Percentiles rank a stretch among this genome's conserved stretches.
Conservation (phyloP, 331 rosid genomes). For the Malus hybrid region DNA sequence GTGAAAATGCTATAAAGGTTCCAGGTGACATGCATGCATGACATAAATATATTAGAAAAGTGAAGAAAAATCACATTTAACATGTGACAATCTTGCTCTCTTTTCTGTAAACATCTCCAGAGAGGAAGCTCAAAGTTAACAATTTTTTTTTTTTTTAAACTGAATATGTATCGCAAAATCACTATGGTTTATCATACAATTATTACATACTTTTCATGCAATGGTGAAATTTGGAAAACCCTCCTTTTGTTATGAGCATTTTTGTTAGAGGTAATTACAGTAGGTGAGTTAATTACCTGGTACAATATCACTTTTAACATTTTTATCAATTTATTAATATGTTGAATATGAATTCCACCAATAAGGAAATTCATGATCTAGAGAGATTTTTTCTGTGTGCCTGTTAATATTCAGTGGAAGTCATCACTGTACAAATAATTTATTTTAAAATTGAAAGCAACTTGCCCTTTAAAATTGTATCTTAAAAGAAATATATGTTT, state of each 20-base stretch:
- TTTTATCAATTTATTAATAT: too few relatives aligned
- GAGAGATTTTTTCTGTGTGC: too few relatives aligned
- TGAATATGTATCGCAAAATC: background rate
- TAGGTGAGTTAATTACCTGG: background rate
- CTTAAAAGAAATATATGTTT: too few relatives aligned
- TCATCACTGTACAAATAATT: background rate
- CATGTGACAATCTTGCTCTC: background rate
- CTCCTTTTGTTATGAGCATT: too few relatives aligned
- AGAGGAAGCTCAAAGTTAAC: background rate
- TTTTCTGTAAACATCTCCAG: background rate
- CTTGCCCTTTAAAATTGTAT: background rate
- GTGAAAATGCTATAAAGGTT: background rate
- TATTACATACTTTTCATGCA: too few relatives aligned
- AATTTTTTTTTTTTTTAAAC: too few relatives aligned
- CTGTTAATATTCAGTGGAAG: background rate
- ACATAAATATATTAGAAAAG: too few relatives aligned
- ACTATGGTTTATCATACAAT: background rate
- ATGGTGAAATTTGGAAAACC: too few relatives aligned
- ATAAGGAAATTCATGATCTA: too few relatives aligned
- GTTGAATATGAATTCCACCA: too few relatives aligned
- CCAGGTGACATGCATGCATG: background rate
- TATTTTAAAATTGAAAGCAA: background rate
- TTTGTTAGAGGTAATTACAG: too few relatives aligned
- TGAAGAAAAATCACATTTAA: too few relatives aligned
- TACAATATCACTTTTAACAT: background rate